Conservation (phyloP, 78 protist genomes). For the Dictyostelium brefeldianum region DNA sequence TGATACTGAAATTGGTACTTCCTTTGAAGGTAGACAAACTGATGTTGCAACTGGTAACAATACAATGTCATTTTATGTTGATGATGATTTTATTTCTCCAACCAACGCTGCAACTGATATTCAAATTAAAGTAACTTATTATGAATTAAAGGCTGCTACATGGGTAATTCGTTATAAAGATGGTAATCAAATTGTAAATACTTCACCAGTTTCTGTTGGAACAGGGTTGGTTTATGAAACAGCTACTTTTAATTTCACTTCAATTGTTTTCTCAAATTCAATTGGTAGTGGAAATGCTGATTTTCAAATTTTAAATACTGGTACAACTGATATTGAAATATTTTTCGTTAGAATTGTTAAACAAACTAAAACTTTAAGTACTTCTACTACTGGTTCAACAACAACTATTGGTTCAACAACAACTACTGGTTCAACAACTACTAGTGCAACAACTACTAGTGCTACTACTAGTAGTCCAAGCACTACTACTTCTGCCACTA, state of each 20-base stretch:
- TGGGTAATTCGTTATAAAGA: constrained; percentile 14
- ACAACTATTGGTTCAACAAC: background rate
- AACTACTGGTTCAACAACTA: background rate
- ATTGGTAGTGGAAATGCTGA: constrained; percentile 25
- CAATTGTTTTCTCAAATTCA: constrained; percentile 1
- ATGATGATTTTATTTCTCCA: constrained; percentile 10
- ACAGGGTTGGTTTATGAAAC: background rate
- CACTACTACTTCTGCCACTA: no score
- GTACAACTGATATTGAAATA: constrained; percentile 23
- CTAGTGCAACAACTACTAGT: no score
- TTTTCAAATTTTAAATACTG: constrained; percentile 18
- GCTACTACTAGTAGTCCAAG: no score
- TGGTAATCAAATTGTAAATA: background rate
- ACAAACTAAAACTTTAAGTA: background rate
- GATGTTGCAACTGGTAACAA: constrained; percentile 4
- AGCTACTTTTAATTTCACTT: constrained; percentile 31
- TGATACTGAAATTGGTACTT: background rate
- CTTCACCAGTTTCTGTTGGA: constrained; percentile 8
- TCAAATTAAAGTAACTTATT: constrained; percentile 43
- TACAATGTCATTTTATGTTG: constrained; percentile 44
- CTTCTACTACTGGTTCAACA: background rate
- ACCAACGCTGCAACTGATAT: background rate
- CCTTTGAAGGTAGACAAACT: constrained; percentile 55
- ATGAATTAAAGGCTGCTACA: background rate
- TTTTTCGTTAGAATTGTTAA: constrained; percentile 45